These are phyloP conservation scores for Picea glauca DNA, from an alignment of 75 land plant species.

Conservation along the genomic window DNA sequence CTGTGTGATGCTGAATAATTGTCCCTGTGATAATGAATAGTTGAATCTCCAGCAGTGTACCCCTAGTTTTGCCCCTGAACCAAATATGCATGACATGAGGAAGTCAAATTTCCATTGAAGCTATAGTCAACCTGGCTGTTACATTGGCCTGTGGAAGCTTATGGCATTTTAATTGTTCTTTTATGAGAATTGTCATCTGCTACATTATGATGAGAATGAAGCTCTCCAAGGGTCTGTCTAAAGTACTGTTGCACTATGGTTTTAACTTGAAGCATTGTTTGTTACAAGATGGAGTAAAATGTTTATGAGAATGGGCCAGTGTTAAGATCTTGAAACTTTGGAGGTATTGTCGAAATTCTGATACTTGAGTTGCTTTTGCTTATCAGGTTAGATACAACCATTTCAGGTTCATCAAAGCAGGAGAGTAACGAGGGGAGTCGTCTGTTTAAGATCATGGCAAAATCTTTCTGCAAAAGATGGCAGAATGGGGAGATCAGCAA, in stretches of 20 bases:
- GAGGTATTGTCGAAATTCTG: neutral
- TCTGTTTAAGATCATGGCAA: constrained; percentile 94
- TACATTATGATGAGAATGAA: neutral
- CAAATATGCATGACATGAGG: no score
- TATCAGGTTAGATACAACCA: constrained; percentile 93
- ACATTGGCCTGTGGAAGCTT: neutral
- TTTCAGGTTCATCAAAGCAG: constrained; percentile 92
- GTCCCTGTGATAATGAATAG: no score
- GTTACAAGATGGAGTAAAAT: neutral
- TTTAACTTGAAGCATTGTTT: neutral
- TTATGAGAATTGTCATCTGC: neutral
- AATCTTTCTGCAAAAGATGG: constrained; percentile 98
- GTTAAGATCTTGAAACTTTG: neutral
- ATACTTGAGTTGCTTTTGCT: neutral
- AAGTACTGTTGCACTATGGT: neutral
- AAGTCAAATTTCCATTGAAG: neutral
- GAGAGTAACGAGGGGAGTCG: constrained; percentile 91
- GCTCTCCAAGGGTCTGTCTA: neutral
- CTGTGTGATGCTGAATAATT: no score
- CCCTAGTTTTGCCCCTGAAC: no score
- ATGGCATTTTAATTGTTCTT: neutral
- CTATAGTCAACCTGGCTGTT: neutral
- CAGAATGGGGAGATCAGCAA: constrained; percentile 99
- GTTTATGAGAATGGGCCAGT: neutral
- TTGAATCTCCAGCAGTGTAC: no score